Evolutionary conservation across 805 yeast species (phyloP).

Genomic region (Starmerella tilneyi): DNA sequence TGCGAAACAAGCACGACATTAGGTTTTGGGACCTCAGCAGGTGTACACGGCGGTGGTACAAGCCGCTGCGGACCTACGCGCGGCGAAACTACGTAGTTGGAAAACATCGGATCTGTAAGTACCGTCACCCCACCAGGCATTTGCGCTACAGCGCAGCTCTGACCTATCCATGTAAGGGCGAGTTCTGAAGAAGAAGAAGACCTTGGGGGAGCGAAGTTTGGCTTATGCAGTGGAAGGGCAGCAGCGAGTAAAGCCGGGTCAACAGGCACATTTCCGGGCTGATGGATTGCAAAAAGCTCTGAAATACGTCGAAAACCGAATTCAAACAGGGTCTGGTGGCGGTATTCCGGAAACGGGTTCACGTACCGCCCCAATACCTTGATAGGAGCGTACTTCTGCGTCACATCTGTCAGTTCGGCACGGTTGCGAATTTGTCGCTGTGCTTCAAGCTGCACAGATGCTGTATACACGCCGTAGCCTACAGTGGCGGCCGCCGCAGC

Average conservation of each 20-base stretch:
- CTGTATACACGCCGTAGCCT: conserved; percentile 24
- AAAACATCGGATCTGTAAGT: conserved; percentile 76
- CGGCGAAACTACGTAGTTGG: conserved; percentile 50
- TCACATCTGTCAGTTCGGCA: conserved; percentile 17
- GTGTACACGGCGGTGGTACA: conserved; percentile 59
- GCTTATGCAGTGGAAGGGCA: conserved; percentile 49
- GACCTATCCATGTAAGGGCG: conserved; percentile 86
- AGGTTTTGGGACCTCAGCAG: conserved; percentile 55
- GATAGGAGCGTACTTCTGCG: conserved; percentile 23
- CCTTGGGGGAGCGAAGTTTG: conserved; percentile 36
- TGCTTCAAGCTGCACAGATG: conserved; percentile 18
- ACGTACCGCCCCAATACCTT: conserved; percentile 56
- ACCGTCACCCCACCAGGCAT: conserved; percentile 55
- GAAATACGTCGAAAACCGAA: conserved; percentile 61
- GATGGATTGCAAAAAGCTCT: conserved; percentile 53
- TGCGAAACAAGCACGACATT: conserved; percentile 76
- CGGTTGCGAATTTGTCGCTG: conserved; percentile 19
- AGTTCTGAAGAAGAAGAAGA: too few relatives aligned
- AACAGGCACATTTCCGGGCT: conserved; percentile 51
- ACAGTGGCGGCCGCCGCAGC: conserved; percentile 10
- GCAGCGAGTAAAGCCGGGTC: conserved; percentile 41
- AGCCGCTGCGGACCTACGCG: conserved; percentile 74
- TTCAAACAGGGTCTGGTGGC: conserved; percentile 83
- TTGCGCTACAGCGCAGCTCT: conserved; percentile 70
- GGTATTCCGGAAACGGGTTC: conserved; percentile 82